Evolutionary conservation across 495 filamentous ascomycete genomes (phyloP).

Genomic region (Pyrenula aspistea): DNA sequence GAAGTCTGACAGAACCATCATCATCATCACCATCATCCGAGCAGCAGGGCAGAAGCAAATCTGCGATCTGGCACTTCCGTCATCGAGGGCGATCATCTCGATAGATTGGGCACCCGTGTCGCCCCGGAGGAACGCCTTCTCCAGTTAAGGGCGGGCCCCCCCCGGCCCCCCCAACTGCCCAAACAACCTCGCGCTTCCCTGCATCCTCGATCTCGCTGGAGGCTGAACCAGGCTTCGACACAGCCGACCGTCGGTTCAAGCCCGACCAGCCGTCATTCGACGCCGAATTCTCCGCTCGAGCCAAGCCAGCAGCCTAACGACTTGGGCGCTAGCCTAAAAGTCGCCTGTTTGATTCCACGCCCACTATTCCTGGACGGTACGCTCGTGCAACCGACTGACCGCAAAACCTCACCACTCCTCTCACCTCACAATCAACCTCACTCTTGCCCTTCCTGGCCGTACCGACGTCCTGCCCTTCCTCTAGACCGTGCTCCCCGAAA

Average conservation of each 20-base stretch:
- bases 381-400: background rate
- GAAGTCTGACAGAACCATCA: background rate
- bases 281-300: background rate
- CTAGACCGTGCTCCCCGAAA: too few species aligned
- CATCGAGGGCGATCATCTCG: background rate
- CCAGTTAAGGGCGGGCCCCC: background rate
- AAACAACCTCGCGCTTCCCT: background rate
- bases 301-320: background rate
- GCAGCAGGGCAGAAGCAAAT: background rate
- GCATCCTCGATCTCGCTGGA: background rate
- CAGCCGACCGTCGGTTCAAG: background rate
- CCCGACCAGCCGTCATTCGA: background rate
- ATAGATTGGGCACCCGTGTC: background rate
- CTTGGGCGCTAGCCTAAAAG: too few species aligned
- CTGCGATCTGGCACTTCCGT: background rate
- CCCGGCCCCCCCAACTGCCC: background rate
- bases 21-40: too few species aligned
- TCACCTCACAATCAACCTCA: too few species aligned
- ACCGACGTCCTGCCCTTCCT: too few species aligned
- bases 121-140: background rate
- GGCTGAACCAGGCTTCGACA: too few species aligned
- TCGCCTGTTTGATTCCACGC: background rate
- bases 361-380: background rate
- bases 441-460: too few species aligned
- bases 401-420: too few species aligned